Evolutionary conservation across 2,329 filamentous ascomycete genomes (phyloP), one percentile per base, ranked within the genome.

Genomic region (Penicillium hesseltinei): DNA sequence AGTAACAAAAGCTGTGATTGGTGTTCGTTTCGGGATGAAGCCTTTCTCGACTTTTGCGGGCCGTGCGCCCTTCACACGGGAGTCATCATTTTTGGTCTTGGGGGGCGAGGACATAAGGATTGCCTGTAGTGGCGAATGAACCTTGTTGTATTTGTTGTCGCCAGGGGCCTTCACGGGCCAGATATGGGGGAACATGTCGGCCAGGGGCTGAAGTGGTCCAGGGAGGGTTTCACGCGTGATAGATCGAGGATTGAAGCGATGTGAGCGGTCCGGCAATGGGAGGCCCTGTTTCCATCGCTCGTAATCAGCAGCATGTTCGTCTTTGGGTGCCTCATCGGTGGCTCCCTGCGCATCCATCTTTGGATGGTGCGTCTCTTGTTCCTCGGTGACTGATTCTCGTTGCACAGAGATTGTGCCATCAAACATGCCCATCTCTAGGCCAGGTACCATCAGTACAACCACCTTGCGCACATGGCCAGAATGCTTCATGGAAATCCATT

Each of bases 151-250:
- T 70, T 87, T 90, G 63, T 91, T 88, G 71, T 97, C 93, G 4
- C 92, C 94, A 3, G 91, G 90, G 0, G 91, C 89, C 71, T 86
- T 89, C 57, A 97, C 85, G 10, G 92, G 93, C 92, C 94, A 97
- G 39, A 97, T 78, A 67, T 94, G 88, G 9, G 87, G 81, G 64
- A 99, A 97, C 71, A 97, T 90, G 58, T 90, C 85, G 40, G 89
- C 86, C 57, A 97, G 84, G 1, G 87, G 85, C 69, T 85, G 79
- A 38, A 91, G 67, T 11, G 81, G 78, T 21, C 78, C 71, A 1
- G 85, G 73, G 27, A 78, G 63, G n/a, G 57, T 53, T 7, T 70
- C 66, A 27, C 65, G 63, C 5, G 62, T 59, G 40, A 79, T 63
- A 9, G 62, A 46, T 39, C 69, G 67, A 31, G 76, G 72, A 55